Percentiles rank a stretch among this genome's conserved stretches.
These are phyloP conservation scores for Sporisorium exsertum DNA, from an alignment of 1,284 basidiomycete species.

Conservation along the genomic window DNA sequence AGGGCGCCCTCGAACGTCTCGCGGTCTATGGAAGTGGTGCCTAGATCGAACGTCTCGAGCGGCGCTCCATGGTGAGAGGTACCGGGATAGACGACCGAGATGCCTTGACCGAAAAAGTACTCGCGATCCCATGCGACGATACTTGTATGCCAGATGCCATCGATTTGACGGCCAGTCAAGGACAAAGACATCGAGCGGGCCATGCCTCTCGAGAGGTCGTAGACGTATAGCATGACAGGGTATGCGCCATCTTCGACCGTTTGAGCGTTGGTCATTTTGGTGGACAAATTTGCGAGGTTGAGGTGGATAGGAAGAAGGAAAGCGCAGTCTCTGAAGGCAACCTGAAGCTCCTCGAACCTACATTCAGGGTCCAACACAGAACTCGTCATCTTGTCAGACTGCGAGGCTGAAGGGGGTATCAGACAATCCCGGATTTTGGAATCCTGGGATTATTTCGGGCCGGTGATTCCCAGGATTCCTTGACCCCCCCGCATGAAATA, in stretches of 20 bases:
- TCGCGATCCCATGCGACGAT: constrained; percentile 87
- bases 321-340: not conserved
- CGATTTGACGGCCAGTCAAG: constrained; percentile 76
- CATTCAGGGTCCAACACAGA: constrained; percentile 9
- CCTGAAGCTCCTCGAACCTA: not conserved
- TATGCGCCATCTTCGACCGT: constrained; percentile 14
- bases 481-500: too few species aligned
- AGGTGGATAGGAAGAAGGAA: not conserved
- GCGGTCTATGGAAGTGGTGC: constrained; percentile 83
- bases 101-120: constrained; percentile 89
- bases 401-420: too few species aligned
- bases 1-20: constrained; percentile 83
- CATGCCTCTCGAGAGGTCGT: constrained; percentile 87
- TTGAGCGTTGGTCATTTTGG: constrained; percentile 13
- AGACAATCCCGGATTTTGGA: too few species aligned
- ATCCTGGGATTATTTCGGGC: too few species aligned
- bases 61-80: constrained; percentile 77
- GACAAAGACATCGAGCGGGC: constrained; percentile 80
- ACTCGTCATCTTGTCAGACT: constrained; percentile 6
- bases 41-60: constrained; percentile 80
- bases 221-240: constrained; percentile 79
- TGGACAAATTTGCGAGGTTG: too few species aligned
- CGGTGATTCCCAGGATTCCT: too few species aligned
- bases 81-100: constrained; percentile 73
- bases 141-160: constrained; percentile 77